A percentile compares a stretch with the other conserved stretches of the same genome.
phyloP scores from a whole-genome alignment of 345 rosid genomes.

The Brassica carinata region DNA sequence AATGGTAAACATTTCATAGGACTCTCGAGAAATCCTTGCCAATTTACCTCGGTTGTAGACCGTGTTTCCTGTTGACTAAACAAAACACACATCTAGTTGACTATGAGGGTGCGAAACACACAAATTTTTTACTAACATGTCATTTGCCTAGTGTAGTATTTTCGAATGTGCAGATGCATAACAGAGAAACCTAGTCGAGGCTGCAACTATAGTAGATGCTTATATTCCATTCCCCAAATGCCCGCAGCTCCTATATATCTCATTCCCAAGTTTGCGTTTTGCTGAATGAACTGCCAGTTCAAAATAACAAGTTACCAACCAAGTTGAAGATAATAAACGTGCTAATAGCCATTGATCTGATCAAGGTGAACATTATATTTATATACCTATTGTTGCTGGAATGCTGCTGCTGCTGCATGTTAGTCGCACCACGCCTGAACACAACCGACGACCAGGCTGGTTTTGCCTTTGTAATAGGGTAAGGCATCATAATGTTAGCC shows the following conservation, averaged over 20 bases:
- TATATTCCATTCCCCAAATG: conserved; percentile 43
- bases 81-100: too few species aligned
- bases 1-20: conserved; percentile 66
- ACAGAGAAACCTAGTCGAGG: too few species aligned
- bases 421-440: conserved; percentile 49
- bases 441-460: conserved; percentile 57
- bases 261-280: conserved; percentile 42
- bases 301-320: neutral
- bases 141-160: too few species aligned
- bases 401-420: conserved; percentile 34
- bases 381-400: conserved; percentile 27
- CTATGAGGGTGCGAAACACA: too few species aligned
- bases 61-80: too few species aligned
- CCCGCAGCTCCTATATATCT: conserved; percentile 50
- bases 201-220: neutral
- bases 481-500: conserved; percentile 51
- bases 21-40: too few species aligned
- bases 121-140: too few species aligned
- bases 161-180: too few species aligned
- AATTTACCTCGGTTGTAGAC: too few species aligned
- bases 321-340: neutral
- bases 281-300: conserved; percentile 42
- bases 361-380: neutral
- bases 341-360: neutral
- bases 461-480: conserved; percentile 55